phyloP scores from a whole-genome alignment of 106 monocot species.

The Phalaenopsis aphrodite region DNA sequence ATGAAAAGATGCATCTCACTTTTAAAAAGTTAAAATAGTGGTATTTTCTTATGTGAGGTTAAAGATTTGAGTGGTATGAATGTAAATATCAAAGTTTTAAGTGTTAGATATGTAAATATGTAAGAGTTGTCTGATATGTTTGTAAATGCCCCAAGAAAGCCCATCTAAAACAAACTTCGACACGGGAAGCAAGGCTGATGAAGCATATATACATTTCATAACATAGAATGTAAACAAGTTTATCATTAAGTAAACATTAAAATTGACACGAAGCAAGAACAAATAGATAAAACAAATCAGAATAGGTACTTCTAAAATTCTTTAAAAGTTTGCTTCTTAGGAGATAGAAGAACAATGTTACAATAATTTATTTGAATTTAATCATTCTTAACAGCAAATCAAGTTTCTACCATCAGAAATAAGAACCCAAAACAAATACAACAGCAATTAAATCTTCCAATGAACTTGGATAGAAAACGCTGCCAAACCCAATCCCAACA shows the following conservation, averaged over 20 bases:
- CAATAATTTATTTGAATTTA: background rate
- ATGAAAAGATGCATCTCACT: too few relatives aligned
- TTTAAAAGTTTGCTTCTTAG: background rate
- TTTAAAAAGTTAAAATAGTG: too few relatives aligned
- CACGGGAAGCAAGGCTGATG: background rate
- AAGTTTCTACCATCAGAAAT: background rate
- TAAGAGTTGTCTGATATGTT: too few relatives aligned
- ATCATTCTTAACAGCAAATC: background rate
- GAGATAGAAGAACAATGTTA: background rate
- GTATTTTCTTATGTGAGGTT: too few relatives aligned
- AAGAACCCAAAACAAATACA: conserved; percentile 3
- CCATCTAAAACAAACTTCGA: background rate
- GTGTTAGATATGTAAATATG: background rate
- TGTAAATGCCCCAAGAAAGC: too few relatives aligned
- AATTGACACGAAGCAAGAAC: background rate
- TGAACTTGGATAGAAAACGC: background rate
- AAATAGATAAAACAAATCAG: background rate
- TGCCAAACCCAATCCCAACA: background rate
- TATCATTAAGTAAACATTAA: background rate
- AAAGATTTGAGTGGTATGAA: too few relatives aligned
- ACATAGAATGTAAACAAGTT: background rate
- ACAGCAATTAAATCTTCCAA: background rate
- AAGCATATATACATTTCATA: background rate
- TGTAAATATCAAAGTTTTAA: background rate
- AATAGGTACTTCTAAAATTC: background rate